Conservation (phyloP, 1,284 basidiomycete genomes). For the Trametes sp. region DNA sequence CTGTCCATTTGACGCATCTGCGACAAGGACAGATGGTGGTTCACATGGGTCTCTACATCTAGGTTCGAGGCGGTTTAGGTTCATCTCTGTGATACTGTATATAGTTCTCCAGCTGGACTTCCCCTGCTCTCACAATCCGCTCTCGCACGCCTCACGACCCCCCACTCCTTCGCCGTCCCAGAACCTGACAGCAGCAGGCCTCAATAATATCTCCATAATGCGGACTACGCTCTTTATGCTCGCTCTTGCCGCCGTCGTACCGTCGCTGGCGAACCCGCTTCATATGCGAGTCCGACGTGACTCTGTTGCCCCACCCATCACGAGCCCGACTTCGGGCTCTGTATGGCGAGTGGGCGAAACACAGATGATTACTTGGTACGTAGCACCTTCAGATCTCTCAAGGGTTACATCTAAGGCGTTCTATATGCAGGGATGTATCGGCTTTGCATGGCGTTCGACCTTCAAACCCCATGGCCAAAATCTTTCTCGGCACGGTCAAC, state of each 20-base stretch:
- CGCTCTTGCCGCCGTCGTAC: constrained; percentile 10
- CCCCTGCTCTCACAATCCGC: too few relatives aligned
- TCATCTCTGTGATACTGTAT: too few relatives aligned
- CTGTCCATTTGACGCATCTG: too few relatives aligned
- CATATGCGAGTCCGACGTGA: constrained; percentile 13
- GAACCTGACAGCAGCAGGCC: too few relatives aligned
- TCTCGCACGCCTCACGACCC: too few relatives aligned
- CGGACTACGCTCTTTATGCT: background rate
- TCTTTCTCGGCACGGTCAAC: constrained; percentile 45
- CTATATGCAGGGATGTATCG: constrained; percentile 4
- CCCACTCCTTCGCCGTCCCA: too few relatives aligned
- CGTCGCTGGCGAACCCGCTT: constrained; percentile 18
- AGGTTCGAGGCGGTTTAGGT: too few relatives aligned
- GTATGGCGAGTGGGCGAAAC: constrained; percentile 25
- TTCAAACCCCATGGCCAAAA: constrained; percentile 43
- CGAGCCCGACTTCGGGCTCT: constrained; percentile 15
- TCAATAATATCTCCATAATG: background rate
- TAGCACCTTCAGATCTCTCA: background rate
- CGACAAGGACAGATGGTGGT: too few relatives aligned
- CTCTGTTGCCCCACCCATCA: constrained; percentile 22
- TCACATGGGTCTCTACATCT: too few relatives aligned
- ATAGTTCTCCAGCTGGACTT: too few relatives aligned
- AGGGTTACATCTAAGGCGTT: background rate
- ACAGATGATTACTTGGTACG: constrained; percentile 27
- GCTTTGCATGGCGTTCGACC: constrained; percentile 19